phyloP scores from a whole-genome alignment of 164 flowering plant genomes.

The Echeveria elegans region DNA sequence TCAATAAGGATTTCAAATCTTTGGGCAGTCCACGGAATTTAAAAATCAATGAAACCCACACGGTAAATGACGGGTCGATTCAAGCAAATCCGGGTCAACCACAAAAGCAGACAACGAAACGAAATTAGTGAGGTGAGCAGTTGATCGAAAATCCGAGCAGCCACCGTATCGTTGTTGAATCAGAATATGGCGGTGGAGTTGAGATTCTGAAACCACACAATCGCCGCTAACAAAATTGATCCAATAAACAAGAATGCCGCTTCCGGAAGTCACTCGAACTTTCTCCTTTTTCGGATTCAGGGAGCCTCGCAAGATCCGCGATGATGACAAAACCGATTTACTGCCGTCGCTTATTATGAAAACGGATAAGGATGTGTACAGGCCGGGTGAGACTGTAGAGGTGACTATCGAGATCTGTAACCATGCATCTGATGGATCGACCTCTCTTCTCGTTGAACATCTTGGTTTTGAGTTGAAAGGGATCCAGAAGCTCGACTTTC shows the following conservation, averaged over 20 bases:
- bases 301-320: conserved; percentile 16
- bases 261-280: conserved; percentile 20
- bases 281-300: conserved; percentile 57
- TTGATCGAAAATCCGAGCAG: background rate
- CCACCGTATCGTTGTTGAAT: background rate
- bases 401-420: conserved; percentile 48
- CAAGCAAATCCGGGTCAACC: background rate
- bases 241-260: conserved; percentile 9
- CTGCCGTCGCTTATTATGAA: conserved; percentile 45
- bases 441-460: conserved; percentile 54
- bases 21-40: too few relatives aligned
- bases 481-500: conserved; percentile 76
- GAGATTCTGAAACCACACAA: background rate
- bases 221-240: background rate
- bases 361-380: conserved; percentile 65
- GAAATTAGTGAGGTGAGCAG: background rate
- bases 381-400: conserved; percentile 68
- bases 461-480: conserved; percentile 76
- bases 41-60: too few relatives aligned
- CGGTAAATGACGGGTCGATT: background rate
- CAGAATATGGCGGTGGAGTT: background rate
- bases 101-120: background rate
- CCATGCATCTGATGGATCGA: conserved; percentile 16
- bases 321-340: conserved; percentile 12
- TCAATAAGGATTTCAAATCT: too few relatives aligned